Conservation (phyloP, 306 rosid species). For the Gynostemma pentaphyllum region DNA sequence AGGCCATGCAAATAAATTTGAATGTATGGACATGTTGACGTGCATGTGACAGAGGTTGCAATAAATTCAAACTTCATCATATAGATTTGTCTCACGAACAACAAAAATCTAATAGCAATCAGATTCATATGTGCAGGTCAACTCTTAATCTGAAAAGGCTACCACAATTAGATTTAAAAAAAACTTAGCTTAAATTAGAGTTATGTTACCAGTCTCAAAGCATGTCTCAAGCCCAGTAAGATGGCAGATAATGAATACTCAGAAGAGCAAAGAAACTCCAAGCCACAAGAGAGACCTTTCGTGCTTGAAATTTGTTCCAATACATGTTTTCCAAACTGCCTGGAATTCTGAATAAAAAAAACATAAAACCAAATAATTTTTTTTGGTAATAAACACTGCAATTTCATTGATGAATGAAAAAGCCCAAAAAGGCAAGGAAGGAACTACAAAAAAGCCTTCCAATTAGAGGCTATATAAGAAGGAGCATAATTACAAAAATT, state of each 20-base stretch:
- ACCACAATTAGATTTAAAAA: slow-evolving; percentile 1
- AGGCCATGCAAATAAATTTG: neutral
- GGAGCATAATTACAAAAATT: too few relatives aligned
- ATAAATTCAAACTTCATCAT: neutral
- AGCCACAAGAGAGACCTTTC: slow-evolving; percentile 70
- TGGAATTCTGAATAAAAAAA: slow-evolving; percentile 39
- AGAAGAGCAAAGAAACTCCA: slow-evolving; percentile 74
- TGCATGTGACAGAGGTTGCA: neutral
- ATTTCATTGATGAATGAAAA: too few relatives aligned
- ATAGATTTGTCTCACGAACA: neutral
- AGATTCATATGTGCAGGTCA: slow-evolving; percentile 9
- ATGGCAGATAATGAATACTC: slow-evolving; percentile 40
- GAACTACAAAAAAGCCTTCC: too few relatives aligned
- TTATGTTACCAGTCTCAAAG: slow-evolving; percentile 67
- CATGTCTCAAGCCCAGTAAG: slow-evolving; percentile 73
- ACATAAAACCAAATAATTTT: too few relatives aligned
- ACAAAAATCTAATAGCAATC: neutral
- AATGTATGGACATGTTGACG: neutral
- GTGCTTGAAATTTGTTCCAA: slow-evolving; percentile 79
- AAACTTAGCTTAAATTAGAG: slow-evolving; percentile 10
- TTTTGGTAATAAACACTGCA: too few relatives aligned
- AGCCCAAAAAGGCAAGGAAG: too few relatives aligned
- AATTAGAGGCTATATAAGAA: too few relatives aligned
- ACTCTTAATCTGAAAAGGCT: slow-evolving; percentile 3
- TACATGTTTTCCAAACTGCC: slow-evolving; percentile 84